phyloP scores from a whole-genome alignment of 2,329 filamentous ascomycete genomes.

The Aspergillus neotritici region DNA sequence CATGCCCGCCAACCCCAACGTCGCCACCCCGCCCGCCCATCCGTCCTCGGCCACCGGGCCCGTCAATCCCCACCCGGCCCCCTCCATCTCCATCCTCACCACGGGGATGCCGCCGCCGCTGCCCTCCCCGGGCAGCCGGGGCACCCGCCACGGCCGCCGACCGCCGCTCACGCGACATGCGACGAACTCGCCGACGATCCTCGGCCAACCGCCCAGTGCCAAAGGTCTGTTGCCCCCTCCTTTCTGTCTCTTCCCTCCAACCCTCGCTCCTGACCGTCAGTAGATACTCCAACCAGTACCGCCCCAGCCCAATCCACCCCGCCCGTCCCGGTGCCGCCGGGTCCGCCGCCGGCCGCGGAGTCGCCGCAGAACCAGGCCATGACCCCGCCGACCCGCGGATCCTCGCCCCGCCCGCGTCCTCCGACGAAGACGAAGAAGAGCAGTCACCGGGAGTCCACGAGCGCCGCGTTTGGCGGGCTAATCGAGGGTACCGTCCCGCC shows the following conservation, averaged over 20 bases:
- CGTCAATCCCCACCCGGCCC: slow-evolving; percentile 41
- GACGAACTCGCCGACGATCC: slow-evolving; percentile 72
- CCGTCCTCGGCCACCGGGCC: slow-evolving; percentile 39
- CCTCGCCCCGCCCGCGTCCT: slow-evolving; percentile 43
- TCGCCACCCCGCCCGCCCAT: slow-evolving; percentile 38
- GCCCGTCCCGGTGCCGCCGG: slow-evolving; percentile 30
- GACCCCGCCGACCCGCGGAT: slow-evolving; percentile 35
- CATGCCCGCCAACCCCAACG: slow-evolving; percentile 47
- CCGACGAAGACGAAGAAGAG: slow-evolving; percentile 31
- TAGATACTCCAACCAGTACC: slow-evolving; percentile 26
- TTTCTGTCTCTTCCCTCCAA: slow-evolving; percentile 10
- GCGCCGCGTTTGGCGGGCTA: slow-evolving; percentile 52
- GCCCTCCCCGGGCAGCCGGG: slow-evolving; percentile 71
- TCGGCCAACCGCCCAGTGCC: slow-evolving; percentile 45
- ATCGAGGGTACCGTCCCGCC: slow-evolving; percentile 82
- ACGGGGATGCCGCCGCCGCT: slow-evolving; percentile 75
- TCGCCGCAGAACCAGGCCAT: slow-evolving; percentile 32
- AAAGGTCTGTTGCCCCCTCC: slow-evolving; percentile 33
- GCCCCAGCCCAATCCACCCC: slow-evolving; percentile 25
- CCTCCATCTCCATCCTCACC: slow-evolving; percentile 72
- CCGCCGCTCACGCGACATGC: slow-evolving; percentile 61
- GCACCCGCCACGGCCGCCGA: slow-evolving; percentile 52
- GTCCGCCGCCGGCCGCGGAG: slow-evolving; percentile 25
- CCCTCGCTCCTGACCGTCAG: slow-evolving; percentile 6
- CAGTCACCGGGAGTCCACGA: slow-evolving; percentile 25